phyloP scores from a whole-genome alignment of 257 asterid genomes.

The Parsonsia alboflavescens region DNA sequence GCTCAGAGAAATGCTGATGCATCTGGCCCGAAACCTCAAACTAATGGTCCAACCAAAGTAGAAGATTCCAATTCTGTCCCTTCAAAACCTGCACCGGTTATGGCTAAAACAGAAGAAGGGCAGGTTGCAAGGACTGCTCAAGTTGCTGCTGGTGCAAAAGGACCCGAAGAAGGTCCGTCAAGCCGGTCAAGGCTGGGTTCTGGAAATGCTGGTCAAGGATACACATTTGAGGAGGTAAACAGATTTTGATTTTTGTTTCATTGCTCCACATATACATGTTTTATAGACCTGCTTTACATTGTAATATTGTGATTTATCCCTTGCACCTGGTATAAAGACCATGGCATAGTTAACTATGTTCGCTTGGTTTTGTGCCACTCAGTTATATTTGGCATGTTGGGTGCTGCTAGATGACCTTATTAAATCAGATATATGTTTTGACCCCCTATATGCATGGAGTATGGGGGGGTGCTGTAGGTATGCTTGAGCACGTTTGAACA shows the following conservation, averaged over 20 bases:
- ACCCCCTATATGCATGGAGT: too few relatives aligned
- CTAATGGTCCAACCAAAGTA: conserved; percentile 50
- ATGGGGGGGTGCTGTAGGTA: too few relatives aligned
- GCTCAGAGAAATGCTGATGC: conserved; percentile 79
- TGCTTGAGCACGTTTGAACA: too few relatives aligned
- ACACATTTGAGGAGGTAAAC: conserved; percentile 92
- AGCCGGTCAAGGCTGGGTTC: conserved; percentile 88
- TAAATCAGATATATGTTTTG: background rate
- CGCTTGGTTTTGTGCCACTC: background rate
- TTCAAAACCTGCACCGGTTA: conserved; percentile 46
- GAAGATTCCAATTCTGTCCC: conserved; percentile 66
- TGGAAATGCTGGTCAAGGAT: conserved; percentile 99
- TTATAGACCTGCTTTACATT: background rate
- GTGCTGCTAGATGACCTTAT: background rate
- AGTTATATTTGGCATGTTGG: background rate
- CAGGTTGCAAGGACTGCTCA: conserved; percentile 57
- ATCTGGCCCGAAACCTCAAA: conserved; percentile 63
- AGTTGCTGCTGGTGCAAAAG: conserved; percentile 59
- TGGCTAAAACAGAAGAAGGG: conserved; percentile 55
- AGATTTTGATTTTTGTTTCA: background rate
- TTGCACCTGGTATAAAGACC: background rate
- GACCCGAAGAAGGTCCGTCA: conserved; percentile 83
- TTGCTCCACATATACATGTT: background rate
- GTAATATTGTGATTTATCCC: background rate
- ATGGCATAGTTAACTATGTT: background rate